Evolutionary conservation across 2,329 filamentous ascomycete species (phyloP).

Genomic region (Fusarium coicis): DNA sequence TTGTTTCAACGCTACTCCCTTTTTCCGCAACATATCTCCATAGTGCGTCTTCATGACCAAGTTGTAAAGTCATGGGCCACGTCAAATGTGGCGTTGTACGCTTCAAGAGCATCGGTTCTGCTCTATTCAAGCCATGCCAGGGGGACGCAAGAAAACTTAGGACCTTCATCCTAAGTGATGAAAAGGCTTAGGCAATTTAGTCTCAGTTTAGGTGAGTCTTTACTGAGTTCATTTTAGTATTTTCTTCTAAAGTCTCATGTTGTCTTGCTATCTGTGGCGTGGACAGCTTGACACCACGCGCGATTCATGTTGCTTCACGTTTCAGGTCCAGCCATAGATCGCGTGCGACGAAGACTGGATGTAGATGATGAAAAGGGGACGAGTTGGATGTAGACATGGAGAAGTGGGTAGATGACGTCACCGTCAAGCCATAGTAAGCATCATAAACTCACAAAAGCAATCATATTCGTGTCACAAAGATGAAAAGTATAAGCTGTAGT

Average conservation of each 20-base stretch:
- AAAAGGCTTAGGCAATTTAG: too few species aligned
- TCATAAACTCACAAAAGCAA: not conserved
- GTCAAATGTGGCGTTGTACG: not conserved
- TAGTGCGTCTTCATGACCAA: not conserved
- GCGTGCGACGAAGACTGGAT: not conserved
- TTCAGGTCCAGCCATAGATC: not conserved
- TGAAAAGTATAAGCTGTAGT: constrained; percentile 21
- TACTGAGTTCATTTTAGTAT: too few species aligned
- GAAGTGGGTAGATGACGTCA: not conserved
- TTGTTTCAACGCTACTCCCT: not conserved
- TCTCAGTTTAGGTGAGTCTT: too few species aligned
- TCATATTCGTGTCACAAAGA: constrained; percentile 3
- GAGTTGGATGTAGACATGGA: not conserved
- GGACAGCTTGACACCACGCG: not conserved
- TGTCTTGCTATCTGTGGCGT: not conserved
- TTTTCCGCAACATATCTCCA: not conserved
- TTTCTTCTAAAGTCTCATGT: too few species aligned
- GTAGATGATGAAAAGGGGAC: not conserved
- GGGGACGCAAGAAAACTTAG: too few species aligned
- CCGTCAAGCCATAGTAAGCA: too few species aligned
- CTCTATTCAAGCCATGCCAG: not conserved
- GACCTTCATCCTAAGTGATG: too few species aligned
- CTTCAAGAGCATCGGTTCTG: not conserved
- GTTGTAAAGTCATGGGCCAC: not conserved
- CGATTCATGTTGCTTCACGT: not conserved